These are phyloP conservation scores for Baorangia bicolor DNA, from an alignment of 768 basidiomycete species.

Conservation along the genomic window DNA sequence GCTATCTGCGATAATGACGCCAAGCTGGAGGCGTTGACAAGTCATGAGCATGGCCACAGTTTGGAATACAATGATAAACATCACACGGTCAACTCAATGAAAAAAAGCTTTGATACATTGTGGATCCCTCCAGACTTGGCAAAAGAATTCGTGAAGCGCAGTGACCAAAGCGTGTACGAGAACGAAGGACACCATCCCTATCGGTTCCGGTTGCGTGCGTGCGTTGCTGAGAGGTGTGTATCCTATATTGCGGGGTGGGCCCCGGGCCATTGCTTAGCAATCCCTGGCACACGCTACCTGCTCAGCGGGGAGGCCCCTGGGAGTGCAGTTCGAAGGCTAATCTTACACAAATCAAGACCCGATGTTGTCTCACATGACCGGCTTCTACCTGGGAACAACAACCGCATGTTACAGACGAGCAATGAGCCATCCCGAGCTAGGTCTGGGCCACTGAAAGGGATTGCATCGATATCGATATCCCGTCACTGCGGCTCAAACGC, in stretches of 20 bases:
- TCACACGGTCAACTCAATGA: no score
- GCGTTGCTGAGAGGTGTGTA: not conserved
- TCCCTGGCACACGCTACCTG: not conserved
- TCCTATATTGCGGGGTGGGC: not conserved
- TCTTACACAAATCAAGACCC: not conserved
- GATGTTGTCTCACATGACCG: not conserved
- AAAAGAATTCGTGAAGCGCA: not conserved
- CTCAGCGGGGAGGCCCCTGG: not conserved
- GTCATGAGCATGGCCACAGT: not conserved
- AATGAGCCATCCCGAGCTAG: not conserved
- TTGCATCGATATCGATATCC: not conserved
- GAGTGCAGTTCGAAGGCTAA: not conserved
- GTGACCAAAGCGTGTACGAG: not conserved
- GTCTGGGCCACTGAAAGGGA: not conserved
- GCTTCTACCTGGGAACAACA: conserved; percentile 1
- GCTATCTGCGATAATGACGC: not conserved
- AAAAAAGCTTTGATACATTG: not conserved
- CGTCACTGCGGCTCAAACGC: not conserved
- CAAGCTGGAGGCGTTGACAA: not conserved
- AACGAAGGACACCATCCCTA: not conserved
- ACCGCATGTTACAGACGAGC: not conserved
- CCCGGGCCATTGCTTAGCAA: not conserved
- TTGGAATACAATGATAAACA: no score
- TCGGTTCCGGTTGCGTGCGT: not conserved
- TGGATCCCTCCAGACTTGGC: not conserved